Evolutionary conservation across 1,284 basidiomycete genomes (phyloP), one percentile per base, ranked within the genome.

Genomic region (Meripilus lineatus): DNA sequence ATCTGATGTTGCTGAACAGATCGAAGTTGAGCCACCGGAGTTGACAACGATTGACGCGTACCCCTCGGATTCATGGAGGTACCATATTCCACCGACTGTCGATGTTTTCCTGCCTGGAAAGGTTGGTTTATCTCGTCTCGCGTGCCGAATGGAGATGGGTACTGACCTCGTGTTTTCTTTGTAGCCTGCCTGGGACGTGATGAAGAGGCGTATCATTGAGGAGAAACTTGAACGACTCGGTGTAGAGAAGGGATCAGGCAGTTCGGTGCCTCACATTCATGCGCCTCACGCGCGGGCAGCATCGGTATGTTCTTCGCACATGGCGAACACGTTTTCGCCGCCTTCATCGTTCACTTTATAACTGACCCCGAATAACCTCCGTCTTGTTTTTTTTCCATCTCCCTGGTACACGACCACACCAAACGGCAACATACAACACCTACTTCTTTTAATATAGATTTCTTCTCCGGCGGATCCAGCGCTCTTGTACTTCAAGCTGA

Each of bases 401-500:
- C 22, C 13, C 18, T 46, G 11, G n/a, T 10, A 18, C 20, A 10
- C n/a, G 28, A 10, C 23, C 41, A 34, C n/a, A n/a, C n/a, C n/a
- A n/a, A n/a, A n/a, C n/a, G n/a, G n/a, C n/a, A n/a, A n/a, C n/a
- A n/a, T n/a, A n/a, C n/a, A n/a, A n/a, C n/a, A n/a, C 10, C 21
- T 3, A 28, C 2, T 20, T 42, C 21, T 34, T 25, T 26, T 15
- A 34, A 37, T 38, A n/a, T 56, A 90, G 87, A 87, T 90, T 63
- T 90, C 87, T 2, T 89, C 86, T 17, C 86, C 88, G 20, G 87
- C 87, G 5, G 87, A 89, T 58, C 86, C 88, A 32, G 81, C 82
- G 15, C 65, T 90, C 21, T 68, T 90, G 21, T 72, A 79, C 54
- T 89, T 84, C 67, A 89, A 88, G 59, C 70, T 90, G 35, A 88